Conservation (phyloP, 768 basidiomycete species). For the Mycena leptocephala region DNA sequence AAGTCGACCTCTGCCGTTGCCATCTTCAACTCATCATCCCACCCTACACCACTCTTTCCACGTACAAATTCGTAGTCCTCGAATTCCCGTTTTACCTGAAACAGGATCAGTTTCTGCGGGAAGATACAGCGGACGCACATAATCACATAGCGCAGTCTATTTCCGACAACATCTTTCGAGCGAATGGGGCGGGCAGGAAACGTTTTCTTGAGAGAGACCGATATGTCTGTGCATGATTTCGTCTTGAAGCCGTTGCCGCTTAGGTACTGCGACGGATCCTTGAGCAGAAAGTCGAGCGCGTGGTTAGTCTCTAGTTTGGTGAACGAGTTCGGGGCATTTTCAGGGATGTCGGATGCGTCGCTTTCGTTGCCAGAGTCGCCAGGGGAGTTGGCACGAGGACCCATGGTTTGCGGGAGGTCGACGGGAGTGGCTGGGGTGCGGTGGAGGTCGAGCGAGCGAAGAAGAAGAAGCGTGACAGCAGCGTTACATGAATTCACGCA, state of each 20-base stretch:
- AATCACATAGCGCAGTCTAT: background rate
- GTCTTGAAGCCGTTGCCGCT: slow-evolving; percentile 12
- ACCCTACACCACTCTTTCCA: slow-evolving; percentile 11
- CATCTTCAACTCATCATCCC: slow-evolving; percentile 21
- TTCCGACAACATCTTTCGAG: background rate
- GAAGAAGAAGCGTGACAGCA: background rate
- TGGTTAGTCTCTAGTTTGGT: background rate
- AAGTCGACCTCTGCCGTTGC: background rate
- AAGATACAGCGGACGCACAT: background rate
- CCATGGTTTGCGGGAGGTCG: background rate
- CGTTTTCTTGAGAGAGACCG: background rate
- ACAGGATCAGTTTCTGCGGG: background rate
- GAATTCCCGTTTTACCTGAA: slow-evolving; percentile 15
- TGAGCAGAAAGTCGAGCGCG: background rate
- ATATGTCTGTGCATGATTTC: background rate
- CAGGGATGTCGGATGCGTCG: background rate
- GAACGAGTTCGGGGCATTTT: background rate
- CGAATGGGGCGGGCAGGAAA: slow-evolving; percentile 4
- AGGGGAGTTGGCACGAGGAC: background rate
- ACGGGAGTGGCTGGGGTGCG: background rate
- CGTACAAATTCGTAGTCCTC: slow-evolving; percentile 17
- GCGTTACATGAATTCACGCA: slow-evolving; percentile 12
- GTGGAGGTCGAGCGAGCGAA: background rate
- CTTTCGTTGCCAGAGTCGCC: background rate
- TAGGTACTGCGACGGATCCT: background rate